These are phyloP conservation scores for Elaeis oleifera DNA, from an alignment of 202 grass and related monocot species.

Conservation along the genomic window DNA sequence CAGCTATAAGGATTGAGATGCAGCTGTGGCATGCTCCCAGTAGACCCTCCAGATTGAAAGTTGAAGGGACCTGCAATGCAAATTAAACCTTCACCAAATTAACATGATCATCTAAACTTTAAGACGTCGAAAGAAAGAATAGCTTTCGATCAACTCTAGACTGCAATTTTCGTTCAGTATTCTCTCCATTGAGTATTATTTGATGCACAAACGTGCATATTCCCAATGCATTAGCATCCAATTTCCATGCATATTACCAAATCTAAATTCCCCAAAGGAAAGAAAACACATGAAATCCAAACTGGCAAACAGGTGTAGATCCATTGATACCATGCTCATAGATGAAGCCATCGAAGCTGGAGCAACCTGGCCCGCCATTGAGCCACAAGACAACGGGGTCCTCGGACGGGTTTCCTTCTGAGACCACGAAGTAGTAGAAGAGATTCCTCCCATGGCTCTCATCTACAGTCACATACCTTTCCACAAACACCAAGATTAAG, in stretches of 20 bases:
- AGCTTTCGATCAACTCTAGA: too few relatives aligned
- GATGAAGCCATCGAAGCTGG: constrained; percentile 95
- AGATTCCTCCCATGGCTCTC: constrained; percentile 46
- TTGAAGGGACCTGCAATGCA: constrained; percentile 71
- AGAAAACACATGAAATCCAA: too few relatives aligned
- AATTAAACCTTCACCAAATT: constrained; percentile 1
- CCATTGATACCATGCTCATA: constrained; percentile 70
- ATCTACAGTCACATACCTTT: constrained; percentile 70
- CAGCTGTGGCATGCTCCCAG: constrained; percentile 57
- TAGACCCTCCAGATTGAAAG: constrained; percentile 51
- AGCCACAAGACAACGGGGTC: constrained; percentile 94
- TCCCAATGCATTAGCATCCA: too few relatives aligned
- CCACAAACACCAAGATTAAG: background rate
- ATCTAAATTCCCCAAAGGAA: too few relatives aligned
- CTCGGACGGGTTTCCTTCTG: constrained; percentile 41
- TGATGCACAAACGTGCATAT: too few relatives aligned
- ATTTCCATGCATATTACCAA: too few relatives aligned
- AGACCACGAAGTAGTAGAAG: constrained; percentile 92
- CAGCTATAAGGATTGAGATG: constrained; percentile 90
- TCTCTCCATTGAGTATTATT: too few relatives aligned
- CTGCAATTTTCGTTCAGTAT: too few relatives aligned
- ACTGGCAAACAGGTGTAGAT: too few relatives aligned
- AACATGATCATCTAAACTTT: too few relatives aligned
- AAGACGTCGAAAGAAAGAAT: too few relatives aligned
- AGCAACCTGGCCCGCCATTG: constrained; percentile 88